These are phyloP conservation scores for Volvox africanus DNA, from an alignment of 139 green algal species.

Conservation along the genomic window DNA sequence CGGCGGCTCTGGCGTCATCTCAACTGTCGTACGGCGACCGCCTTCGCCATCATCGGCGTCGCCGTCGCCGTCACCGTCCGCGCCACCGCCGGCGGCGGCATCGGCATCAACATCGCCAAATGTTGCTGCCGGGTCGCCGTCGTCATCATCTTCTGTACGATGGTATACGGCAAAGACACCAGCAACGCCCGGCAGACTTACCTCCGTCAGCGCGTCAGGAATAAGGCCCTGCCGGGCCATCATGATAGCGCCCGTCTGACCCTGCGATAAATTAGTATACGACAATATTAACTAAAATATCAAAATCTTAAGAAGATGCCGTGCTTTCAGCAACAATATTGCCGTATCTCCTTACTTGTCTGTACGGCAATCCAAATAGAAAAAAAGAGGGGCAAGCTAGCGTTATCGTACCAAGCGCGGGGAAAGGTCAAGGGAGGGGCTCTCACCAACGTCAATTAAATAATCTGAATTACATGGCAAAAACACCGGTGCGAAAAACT, in stretches of 20 bases:
- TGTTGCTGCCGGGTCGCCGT: not conserved
- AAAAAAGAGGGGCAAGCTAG: too few relatives aligned
- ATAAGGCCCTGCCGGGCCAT: constrained; percentile 79
- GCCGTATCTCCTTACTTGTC: too few relatives aligned
- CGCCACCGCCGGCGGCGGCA: not conserved
- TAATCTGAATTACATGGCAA: too few relatives aligned
- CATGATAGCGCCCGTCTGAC: constrained; percentile 79
- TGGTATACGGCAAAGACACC: constrained; percentile 87
- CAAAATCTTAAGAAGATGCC: too few relatives aligned
- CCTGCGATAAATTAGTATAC: constrained; percentile 38
- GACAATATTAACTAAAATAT: too few relatives aligned
- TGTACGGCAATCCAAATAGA: too few relatives aligned
- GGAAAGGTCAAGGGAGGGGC: too few relatives aligned
- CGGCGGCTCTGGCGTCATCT: constrained; percentile 21
- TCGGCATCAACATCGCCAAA: not conserved
- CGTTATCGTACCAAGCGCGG: too few relatives aligned
- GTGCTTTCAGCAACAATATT: too few relatives aligned
- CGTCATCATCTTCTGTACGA: constrained; percentile 35
- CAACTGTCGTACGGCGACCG: not conserved
- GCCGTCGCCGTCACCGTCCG: not conserved
- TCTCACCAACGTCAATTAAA: too few relatives aligned
- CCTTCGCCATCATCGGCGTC: not conserved
- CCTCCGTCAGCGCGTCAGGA: constrained; percentile 83
- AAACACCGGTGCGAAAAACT: too few relatives aligned
- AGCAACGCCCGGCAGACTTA: constrained; percentile 68